Percentiles rank a stretch among this genome's conserved stretches.
These are phyloP conservation scores for Sequoia sempervirens DNA, from an alignment of 75 land plant species.

Conservation along the genomic window DNA sequence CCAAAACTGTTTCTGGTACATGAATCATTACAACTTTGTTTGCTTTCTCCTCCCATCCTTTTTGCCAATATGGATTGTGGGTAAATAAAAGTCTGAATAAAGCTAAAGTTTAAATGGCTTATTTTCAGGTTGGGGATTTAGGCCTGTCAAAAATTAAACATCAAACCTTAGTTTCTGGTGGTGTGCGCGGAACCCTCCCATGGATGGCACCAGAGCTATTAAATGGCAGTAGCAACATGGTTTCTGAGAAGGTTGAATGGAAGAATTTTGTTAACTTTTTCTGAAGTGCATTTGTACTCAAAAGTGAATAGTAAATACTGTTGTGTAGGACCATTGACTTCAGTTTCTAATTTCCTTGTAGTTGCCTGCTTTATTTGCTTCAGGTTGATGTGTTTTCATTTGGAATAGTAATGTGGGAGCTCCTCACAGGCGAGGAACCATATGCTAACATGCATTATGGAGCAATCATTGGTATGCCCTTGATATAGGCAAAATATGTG, in stretches of 20 bases:
- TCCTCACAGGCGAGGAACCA: constrained; percentile 87
- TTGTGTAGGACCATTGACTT: not conserved
- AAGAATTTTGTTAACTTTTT: not conserved
- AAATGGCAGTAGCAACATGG: constrained; percentile 63
- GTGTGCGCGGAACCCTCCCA: constrained; percentile 89
- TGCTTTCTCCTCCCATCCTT: not conserved
- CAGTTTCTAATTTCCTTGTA: not conserved
- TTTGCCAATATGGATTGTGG: not conserved
- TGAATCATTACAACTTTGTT: not conserved
- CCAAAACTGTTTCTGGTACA: not conserved
- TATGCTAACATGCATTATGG: constrained; percentile 85
- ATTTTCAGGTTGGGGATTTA: constrained; percentile 77
- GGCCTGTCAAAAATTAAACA: constrained; percentile 85
- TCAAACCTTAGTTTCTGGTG: constrained; percentile 84
- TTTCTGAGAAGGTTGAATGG: constrained; percentile 73
- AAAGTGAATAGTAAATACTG: not conserved
- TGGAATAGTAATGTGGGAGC: constrained; percentile 96
- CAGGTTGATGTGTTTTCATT: constrained; percentile 97
- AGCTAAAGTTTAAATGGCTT: not conserved
- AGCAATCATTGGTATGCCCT: constrained; percentile 65
- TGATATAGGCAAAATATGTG: not conserved
- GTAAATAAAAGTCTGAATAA: not conserved
- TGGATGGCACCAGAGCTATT: constrained; percentile 97
- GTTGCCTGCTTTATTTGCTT: not conserved
- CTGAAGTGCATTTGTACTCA: not conserved